These are phyloP conservation scores for Graphiopsis chlorocephala DNA, from an alignment of 2,329 filamentous ascomycete species.

Conservation along the genomic window DNA sequence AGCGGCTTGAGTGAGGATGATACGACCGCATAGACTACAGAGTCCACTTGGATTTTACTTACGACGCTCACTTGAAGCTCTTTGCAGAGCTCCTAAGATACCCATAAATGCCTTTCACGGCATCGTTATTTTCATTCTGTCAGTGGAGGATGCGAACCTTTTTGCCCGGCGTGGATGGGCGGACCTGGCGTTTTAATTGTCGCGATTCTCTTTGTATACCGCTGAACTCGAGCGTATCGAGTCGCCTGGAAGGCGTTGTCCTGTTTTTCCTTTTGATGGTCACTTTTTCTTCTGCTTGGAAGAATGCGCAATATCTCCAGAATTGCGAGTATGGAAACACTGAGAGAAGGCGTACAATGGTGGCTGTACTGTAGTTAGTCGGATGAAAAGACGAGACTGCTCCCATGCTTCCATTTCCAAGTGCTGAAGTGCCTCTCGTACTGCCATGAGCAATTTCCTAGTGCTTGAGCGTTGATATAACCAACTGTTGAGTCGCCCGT, in stretches of 20 bases:
- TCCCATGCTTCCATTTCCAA: not conserved
- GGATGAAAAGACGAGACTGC: not conserved
- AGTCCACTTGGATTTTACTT: constrained; percentile 1
- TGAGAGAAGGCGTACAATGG: not conserved
- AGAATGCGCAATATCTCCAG: not conserved
- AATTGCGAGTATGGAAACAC: not conserved
- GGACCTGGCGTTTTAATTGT: not conserved
- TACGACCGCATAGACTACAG: not conserved
- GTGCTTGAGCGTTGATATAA: not conserved
- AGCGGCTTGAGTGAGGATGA: not conserved
- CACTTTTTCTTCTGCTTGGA: not conserved
- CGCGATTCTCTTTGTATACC: not conserved
- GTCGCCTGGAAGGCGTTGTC: not conserved
- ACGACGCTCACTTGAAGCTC: constrained; percentile 5
- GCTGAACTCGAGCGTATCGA: not conserved
- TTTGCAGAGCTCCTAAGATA: constrained; percentile 7
- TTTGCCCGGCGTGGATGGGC: not conserved
- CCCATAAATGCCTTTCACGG: constrained; percentile 10
- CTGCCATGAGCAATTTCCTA: not conserved
- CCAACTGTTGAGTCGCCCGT: not conserved
- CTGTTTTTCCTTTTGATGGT: not conserved
- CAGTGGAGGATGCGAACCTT: not conserved
- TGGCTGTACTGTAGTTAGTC: not conserved
- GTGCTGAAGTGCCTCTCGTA: not conserved
- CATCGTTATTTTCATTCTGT: constrained; percentile 1